Conservation (phyloP, 495 filamentous ascomycete genomes). For the Xylaria longipes region DNA sequence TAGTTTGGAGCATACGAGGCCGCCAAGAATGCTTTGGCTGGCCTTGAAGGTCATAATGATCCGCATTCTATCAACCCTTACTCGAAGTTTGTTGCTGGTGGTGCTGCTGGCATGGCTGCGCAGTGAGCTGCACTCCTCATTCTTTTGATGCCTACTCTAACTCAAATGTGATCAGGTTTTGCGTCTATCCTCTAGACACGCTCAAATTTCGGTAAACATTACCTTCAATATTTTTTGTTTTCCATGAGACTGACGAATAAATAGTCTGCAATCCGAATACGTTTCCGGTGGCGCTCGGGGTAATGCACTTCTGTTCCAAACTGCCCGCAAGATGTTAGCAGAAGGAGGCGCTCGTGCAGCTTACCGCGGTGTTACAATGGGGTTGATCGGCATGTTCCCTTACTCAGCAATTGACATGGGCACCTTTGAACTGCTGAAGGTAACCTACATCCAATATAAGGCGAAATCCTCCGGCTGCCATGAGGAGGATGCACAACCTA, state of each 20-base stretch:
- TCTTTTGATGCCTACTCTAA: conserved; percentile 33
- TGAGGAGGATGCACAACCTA: conserved; percentile 80
- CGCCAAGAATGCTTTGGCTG: conserved; percentile 84
- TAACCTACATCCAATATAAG: conserved; percentile 68
- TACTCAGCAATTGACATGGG: conserved; percentile 97
- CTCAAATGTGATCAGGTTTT: conserved; percentile 62
- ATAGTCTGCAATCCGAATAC: conserved; percentile 90
- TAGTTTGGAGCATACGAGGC: conserved; percentile 95
- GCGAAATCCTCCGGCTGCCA: conserved; percentile 72
- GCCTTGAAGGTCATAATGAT: conserved; percentile 87
- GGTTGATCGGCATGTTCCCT: conserved; percentile 93
- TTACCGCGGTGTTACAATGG: conserved; percentile 92
- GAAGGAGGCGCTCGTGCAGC: conserved; percentile 75
- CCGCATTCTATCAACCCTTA: conserved; percentile 75
- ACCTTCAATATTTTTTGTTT: not conserved
- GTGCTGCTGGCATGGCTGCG: conserved; percentile 88
- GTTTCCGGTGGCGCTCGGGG: conserved; percentile 84
- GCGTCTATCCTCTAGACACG: conserved; percentile 95
- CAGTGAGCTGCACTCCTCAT: conserved; percentile 62
- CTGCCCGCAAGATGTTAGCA: conserved; percentile 82
- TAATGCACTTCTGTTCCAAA: conserved; percentile 81
- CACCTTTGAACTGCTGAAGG: conserved; percentile 93
- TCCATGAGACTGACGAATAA: conserved; percentile 26
- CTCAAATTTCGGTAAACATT: conserved; percentile 81
- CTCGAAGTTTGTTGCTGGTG: conserved; percentile 91